These are phyloP conservation scores for Aspergillus hancockii DNA, from an alignment of 495 filamentous ascomycete species.

Conservation along the genomic window DNA sequence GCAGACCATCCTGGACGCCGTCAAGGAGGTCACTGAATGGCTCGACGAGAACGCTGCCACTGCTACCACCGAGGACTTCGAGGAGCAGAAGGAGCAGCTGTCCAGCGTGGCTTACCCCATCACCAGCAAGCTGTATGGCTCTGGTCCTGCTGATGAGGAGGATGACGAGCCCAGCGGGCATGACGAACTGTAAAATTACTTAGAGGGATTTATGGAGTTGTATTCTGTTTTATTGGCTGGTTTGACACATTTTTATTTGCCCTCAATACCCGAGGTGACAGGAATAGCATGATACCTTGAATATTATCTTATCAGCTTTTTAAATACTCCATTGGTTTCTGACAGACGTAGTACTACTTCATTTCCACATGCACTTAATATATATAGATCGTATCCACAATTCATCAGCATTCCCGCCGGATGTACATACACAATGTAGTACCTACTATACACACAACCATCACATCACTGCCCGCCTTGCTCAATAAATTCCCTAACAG, in stretches of 20 bases:
- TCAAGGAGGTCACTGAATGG: constrained; percentile 98
- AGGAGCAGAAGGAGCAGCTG: constrained; percentile 99
- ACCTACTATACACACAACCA: not conserved
- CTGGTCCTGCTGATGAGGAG: constrained; percentile 60
- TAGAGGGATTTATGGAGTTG: constrained; percentile 48
- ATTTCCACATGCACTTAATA: not conserved
- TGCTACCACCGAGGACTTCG: constrained; percentile 89
- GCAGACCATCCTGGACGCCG: constrained; percentile 91
- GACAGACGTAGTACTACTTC: not conserved
- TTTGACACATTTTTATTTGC: constrained; percentile 23
- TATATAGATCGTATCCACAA: no score
- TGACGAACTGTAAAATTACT: constrained; percentile 82
- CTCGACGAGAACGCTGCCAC: constrained; percentile 92
- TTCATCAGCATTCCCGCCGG: no score
- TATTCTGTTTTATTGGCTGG: constrained; percentile 22
- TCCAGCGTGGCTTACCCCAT: constrained; percentile 96
- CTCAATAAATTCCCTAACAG: constrained; percentile 51
- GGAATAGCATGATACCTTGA: constrained; percentile 37
- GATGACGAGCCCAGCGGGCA: constrained; percentile 76
- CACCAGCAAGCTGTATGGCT: constrained; percentile 93
- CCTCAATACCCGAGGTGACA: constrained; percentile 5
- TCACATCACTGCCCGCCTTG: constrained; percentile 13
- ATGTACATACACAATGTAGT: no score
- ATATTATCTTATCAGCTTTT: constrained; percentile 12
- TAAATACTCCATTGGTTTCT: not conserved